Base-by-base conservation (phyloP, 2,329 filamentous ascomycete genomes). In the Sodiomyces alkalinus region DNA sequence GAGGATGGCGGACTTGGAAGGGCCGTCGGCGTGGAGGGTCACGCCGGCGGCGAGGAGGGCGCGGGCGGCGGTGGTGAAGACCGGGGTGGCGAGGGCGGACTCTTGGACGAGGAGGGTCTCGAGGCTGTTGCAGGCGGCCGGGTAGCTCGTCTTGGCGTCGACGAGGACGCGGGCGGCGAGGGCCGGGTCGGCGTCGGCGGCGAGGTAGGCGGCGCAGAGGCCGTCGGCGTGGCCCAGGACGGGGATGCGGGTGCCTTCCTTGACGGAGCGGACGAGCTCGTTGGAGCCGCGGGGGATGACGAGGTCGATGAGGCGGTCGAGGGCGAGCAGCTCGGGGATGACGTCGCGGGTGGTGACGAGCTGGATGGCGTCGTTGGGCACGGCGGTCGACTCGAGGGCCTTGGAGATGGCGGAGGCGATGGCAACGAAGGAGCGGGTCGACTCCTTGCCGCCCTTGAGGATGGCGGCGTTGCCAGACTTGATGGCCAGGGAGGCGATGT, bases 391-490 rank as follows among this genome's bases (percentile, higher is more conserved):
- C 12, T 68, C 63, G 9, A 96, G 68, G 7, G 86, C 85, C 23
- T 68, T 53, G 1, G 83, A 86, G 43, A 98, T 92, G 47, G 81
- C 78, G 19, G 64, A 69, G 6, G 87, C 81, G 45, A 98, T 96
- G 41, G 85, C 79, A 35, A 85, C 67, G 51, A 98, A 96, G n/a
- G 85, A 93, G 48, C 92, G 74, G 13, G 79, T 90, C 1, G 86
- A 94, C 55, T 98, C 90, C 51, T 93, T 92, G 39, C 90, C 90
- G 35, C 86, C 74, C 64, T 98, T 98, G 35, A 98, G 63, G 44
- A 98, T 96, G 28, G 86, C 90, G 19, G 90, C 80, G 53, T 98
- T 98, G 44, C 85, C 90, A 9, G 87, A 96, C 53, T 98, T 98
- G 54, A 98, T 81, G 20, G 90, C 86, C 15, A 98, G 65, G 4